A percentile compares a stretch with the other conserved stretches of the same genome.
phyloP scores from a whole-genome alignment of 2,329 filamentous ascomycete genomes.

The Beauveria pseudobassiana region DNA sequence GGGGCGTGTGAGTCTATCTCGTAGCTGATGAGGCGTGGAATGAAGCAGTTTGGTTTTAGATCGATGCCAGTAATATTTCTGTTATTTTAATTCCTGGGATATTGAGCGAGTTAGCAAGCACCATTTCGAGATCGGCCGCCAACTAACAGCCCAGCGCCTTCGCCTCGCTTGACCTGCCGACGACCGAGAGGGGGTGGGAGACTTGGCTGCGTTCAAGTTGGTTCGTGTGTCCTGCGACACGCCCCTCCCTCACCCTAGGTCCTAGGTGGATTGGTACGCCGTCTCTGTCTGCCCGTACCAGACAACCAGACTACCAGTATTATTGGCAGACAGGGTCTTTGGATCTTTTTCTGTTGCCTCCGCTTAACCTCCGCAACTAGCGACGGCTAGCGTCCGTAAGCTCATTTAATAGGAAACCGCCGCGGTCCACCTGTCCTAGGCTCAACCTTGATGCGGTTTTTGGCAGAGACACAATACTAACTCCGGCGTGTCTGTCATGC shows the following conservation, averaged over 20 bases:
- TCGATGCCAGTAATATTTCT: neutral
- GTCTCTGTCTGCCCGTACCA: too few species aligned
- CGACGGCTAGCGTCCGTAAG: neutral
- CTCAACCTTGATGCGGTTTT: neutral
- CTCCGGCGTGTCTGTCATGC: neutral
- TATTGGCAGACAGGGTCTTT: neutral
- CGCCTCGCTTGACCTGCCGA: slow-evolving; percentile 10
- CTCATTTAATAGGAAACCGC: slow-evolving; percentile 2
- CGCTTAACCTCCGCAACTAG: slow-evolving; percentile 10
- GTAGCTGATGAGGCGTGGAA: slow-evolving; percentile 1
- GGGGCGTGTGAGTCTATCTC: slow-evolving; percentile 5
- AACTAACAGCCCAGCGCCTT: slow-evolving; percentile 10
- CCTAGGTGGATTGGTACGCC: too few species aligned
- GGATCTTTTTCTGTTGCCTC: neutral
- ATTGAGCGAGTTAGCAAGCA: neutral
- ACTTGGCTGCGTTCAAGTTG: neutral
- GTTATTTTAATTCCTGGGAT: neutral
- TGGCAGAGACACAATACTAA: slow-evolving; percentile 4
- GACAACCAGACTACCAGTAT: neutral
- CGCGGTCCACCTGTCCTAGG: neutral
- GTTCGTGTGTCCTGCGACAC: neutral
- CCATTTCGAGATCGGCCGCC: slow-evolving; percentile 10
- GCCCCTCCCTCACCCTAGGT: neutral
- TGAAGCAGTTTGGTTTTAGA: neutral
- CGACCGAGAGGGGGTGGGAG: slow-evolving; percentile 1